phyloP scores from a whole-genome alignment of 2,329 filamentous ascomycete species.

The Aspergillus niger region DNA sequence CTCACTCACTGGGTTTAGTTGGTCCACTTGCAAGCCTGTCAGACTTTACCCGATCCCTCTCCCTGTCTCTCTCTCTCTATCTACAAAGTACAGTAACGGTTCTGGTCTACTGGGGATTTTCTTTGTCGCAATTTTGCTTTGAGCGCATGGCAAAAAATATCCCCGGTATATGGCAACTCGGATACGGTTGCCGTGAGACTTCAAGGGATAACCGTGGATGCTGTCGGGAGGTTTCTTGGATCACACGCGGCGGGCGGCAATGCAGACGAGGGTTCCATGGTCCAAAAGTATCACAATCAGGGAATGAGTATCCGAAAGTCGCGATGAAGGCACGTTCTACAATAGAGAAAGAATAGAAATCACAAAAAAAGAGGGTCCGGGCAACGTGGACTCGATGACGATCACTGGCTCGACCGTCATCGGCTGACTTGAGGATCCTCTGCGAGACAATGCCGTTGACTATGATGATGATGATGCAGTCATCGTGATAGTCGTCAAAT shows the following conservation, averaged over 20 bases:
- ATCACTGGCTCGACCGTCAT: neutral
- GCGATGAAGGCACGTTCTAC: too few relatives aligned
- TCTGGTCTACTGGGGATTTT: neutral
- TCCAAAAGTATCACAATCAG: neutral
- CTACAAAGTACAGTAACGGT: too few relatives aligned
- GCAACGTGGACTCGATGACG: conserved; percentile 1
- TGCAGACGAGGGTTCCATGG: neutral
- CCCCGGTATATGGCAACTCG: neutral
- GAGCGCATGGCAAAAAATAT: neutral
- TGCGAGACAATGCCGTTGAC: neutral
- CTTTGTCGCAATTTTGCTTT: neutral
- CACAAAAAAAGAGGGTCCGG: neutral
- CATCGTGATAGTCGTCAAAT: neutral
- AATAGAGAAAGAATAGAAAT: neutral
- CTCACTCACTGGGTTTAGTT: too few relatives aligned
- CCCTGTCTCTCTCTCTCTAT: too few relatives aligned
- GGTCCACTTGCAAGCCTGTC: too few relatives aligned
- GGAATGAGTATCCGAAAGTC: neutral
- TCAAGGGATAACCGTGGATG: neutral
- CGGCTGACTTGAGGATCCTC: neutral
- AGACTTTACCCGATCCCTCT: too few relatives aligned
- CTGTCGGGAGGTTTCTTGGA: neutral
- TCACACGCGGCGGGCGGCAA: neutral
- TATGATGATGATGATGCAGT: neutral
- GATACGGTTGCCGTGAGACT: neutral